These are phyloP conservation scores for Colletotrichum orbiculare DNA, from an alignment of 2,329 filamentous ascomycete species.

Conservation along the genomic window DNA sequence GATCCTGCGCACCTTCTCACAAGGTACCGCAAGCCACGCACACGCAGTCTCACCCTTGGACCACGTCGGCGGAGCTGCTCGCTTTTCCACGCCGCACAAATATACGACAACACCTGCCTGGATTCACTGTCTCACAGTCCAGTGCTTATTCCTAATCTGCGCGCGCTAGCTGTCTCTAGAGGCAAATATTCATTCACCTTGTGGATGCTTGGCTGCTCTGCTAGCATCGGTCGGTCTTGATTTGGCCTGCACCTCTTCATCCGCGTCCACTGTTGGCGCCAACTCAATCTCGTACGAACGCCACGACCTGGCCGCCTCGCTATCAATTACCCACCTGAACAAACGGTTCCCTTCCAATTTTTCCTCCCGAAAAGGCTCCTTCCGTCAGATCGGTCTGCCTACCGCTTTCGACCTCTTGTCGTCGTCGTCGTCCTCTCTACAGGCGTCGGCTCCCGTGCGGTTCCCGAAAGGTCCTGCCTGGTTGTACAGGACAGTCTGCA, in stretches of 20 bases:
- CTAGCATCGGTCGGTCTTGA: slow-evolving; percentile 24
- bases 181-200: slow-evolving; percentile 23
- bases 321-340: no score
- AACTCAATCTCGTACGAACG: slow-evolving; percentile 28
- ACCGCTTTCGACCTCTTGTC: background rate
- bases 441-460: slow-evolving; percentile 24
- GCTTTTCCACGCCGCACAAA: background rate
- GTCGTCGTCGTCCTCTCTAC: slow-evolving; percentile 15
- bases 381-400: slow-evolving; percentile 11
- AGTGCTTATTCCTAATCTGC: slow-evolving; percentile 28
- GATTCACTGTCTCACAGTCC: slow-evolving; percentile 29
- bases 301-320: slow-evolving; percentile 10
- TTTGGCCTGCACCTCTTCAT: slow-evolving; percentile 26
- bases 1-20: background rate
- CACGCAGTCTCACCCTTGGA: background rate
- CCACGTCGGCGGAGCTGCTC: slow-evolving; percentile 5
- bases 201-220: slow-evolving; percentile 26
- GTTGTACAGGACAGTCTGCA: slow-evolving; percentile 21
- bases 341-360: slow-evolving; percentile 2
- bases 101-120: slow-evolving; percentile 26
- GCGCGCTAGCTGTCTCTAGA: slow-evolving; percentile 33
- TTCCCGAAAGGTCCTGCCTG: slow-evolving; percentile 20
- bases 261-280: slow-evolving; percentile 25
- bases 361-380: background rate
- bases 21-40: background rate